Conservation (phyloP, 164 flowering plant genomes). For the Sedum album region DNA sequence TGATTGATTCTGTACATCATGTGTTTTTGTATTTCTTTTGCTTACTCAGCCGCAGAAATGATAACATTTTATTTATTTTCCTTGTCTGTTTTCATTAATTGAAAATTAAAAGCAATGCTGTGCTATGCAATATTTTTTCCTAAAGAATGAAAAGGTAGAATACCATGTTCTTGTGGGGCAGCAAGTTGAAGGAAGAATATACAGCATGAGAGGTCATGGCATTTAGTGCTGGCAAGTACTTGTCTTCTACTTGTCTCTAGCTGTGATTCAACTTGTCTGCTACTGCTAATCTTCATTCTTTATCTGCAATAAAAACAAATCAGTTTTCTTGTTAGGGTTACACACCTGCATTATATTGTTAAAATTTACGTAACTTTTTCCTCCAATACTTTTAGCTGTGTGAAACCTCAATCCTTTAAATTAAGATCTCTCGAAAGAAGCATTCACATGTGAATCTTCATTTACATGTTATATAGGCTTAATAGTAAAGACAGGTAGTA, state of each 20-base stretch:
- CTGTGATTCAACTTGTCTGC: neutral
- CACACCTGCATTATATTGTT: too few relatives aligned
- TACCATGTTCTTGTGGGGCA: neutral
- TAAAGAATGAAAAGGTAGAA: neutral
- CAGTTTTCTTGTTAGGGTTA: too few relatives aligned
- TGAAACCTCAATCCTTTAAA: too few relatives aligned
- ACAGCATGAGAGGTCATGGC: neutral
- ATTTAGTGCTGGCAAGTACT: conserved; percentile 1
- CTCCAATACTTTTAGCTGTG: too few relatives aligned
- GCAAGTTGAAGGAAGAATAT: neutral
- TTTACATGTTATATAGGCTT: too few relatives aligned
- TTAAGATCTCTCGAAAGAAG: too few relatives aligned
- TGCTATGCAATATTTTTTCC: neutral
- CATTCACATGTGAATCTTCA: too few relatives aligned
- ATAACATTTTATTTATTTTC: neutral
- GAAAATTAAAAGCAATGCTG: neutral
- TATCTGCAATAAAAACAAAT: neutral
- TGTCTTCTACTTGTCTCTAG: neutral
- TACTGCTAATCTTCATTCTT: neutral
- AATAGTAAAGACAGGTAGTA: too few relatives aligned
- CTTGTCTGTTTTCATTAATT: neutral
- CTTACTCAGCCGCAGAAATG: neutral
- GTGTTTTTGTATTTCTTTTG: too few relatives aligned
- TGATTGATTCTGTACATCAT: neutral
- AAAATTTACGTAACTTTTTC: too few relatives aligned